Evolutionary conservation across 2,329 filamentous ascomycete species (phyloP), one percentile per base, ranked within the genome.

Genomic region (Talaromyces atroroseus): DNA sequence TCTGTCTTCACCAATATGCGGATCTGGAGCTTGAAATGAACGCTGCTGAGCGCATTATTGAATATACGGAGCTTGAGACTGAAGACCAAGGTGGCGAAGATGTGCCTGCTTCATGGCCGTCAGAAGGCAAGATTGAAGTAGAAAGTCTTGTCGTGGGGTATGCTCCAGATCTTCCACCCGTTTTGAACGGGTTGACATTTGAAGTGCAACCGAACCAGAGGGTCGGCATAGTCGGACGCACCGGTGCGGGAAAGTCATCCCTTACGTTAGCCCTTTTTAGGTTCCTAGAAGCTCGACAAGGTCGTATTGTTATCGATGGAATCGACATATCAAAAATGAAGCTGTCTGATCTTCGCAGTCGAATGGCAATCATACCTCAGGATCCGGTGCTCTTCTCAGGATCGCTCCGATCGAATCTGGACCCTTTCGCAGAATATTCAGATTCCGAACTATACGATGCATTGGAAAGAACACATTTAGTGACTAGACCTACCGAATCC

Each of bases 341-440:
- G 52, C 78, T 92, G 0, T 79, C 86, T 58, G 84, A 88, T 56
- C 76, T 94, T 14, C 82, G 89, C 23, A 86, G 83, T 18, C 80
- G 88, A 0, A 72, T 92, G 1, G 87, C 88, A 38, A 92, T 92
- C 62, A 92, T 94, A 54, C 89, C 89, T 1, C 87, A 91, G 72
- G 89, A 92, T 62, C 89, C 89, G 0, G 87, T 92, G 1, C 78
- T 94, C 5, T 92, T 94, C 73, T 89, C 86, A 1, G 89, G 89
- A 24, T 90, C 88, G 0, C 76, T 94, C 21, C 80, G 89, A 47
- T 84, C 80, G 46, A 92, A 92, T 64, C 78, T 94, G 5, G 89
- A 94, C 65, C 86, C 89, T 0, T 91, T 92, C 64, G 78, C 86
- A 54, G 78, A 87, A 59, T 83, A 89, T 65, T 80, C 77, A 1